Base-by-base conservation (phyloP, 768 basidiomycete genomes). In the Kockovaella imperatae region DNA sequence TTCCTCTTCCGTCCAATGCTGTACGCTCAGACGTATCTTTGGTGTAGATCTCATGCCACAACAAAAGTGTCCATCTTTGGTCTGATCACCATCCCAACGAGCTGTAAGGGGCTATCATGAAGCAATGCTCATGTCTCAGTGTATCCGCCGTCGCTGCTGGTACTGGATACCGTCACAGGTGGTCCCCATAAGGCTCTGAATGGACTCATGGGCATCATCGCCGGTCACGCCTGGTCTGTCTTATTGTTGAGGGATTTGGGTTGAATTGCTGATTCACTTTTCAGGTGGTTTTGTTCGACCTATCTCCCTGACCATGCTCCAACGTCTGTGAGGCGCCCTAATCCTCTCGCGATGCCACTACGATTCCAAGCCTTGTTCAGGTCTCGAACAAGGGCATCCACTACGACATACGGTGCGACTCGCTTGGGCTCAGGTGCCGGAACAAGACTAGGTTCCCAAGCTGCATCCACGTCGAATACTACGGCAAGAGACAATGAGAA, bases 21-120 rank as follows among this genome's bases (percentile, higher is more conserved):
- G 2, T 63, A 66, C 47, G 69, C 69, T 11, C 69, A 71, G 44
- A 71, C 62, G 18, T 71, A 71, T 39, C 47, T 69, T 1, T 71
- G 67, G 65, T 69, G 63, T 41, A 48, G 69, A 3, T 55, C 69
- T 5, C 65, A 71, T 43, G 60, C 69, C 1, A 69, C 65, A 8
- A 43, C 64, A 34, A 69, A 65, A 40, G 59, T 71, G 10, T 69
- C 65, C 3, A 47, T 71, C 25, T 71, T 71, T 36, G 69, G 69
- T 0, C 48, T 71, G 10, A 15, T 71, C n/a, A 66, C 59, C 3
- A 58, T 71, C 8, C 69, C 69, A 13, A 67, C 68, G 2, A 63
- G 65, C 24, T 47, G 69, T 71, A 42, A 52, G 69, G 62, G 3
- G 8, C 23, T n/a, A n/a, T 7, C 34, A 40, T 36, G 20, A 23